phyloP scores from a whole-genome alignment of 139 green algal species.

The Haematococcus sp. region DNA sequence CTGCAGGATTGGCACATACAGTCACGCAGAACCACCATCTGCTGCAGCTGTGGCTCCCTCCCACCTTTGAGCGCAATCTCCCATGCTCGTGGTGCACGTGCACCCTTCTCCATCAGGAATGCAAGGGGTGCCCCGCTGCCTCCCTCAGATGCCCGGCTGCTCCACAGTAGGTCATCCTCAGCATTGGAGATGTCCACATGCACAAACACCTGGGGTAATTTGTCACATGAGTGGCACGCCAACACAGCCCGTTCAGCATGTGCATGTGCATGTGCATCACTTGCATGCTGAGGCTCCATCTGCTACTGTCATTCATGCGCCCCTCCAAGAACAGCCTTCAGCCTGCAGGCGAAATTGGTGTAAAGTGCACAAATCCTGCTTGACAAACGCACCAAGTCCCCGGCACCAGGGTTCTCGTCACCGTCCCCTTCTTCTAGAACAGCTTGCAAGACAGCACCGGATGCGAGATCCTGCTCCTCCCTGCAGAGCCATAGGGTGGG shows the following conservation, averaged over 20 bases:
- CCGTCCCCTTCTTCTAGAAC: slow-evolving; percentile 41
- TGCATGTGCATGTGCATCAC: too few species aligned
- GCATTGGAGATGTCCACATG: slow-evolving; percentile 49
- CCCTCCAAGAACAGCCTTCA: neutral
- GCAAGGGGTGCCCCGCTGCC: slow-evolving; percentile 59
- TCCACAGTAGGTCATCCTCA: slow-evolving; percentile 52
- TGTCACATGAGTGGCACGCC: neutral
- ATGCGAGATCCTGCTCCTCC: slow-evolving; percentile 57
- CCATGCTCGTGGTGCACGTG: slow-evolving; percentile 60
- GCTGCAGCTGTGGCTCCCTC: neutral
- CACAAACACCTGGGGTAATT: slow-evolving; percentile 12
- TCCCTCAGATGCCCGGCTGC: slow-evolving; percentile 51
- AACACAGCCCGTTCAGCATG: too few species aligned
- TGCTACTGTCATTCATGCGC: neutral
- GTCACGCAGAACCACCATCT: neutral
- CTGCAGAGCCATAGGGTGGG: slow-evolving; percentile 20
- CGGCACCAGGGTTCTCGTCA: slow-evolving; percentile 20
- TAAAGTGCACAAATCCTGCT: too few species aligned
- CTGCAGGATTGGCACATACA: too few species aligned
- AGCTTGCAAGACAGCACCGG: slow-evolving; percentile 49
- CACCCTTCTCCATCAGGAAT: slow-evolving; percentile 63
- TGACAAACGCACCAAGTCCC: slow-evolving; percentile 46
- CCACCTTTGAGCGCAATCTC: slow-evolving; percentile 71
- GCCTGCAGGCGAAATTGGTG: too few species aligned
- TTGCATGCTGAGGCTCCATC: neutral